Percentiles rank a stretch among this genome's conserved stretches.
Conservation (phyloP, 768 basidiomycete species). For the Galerina marginata region DNA sequence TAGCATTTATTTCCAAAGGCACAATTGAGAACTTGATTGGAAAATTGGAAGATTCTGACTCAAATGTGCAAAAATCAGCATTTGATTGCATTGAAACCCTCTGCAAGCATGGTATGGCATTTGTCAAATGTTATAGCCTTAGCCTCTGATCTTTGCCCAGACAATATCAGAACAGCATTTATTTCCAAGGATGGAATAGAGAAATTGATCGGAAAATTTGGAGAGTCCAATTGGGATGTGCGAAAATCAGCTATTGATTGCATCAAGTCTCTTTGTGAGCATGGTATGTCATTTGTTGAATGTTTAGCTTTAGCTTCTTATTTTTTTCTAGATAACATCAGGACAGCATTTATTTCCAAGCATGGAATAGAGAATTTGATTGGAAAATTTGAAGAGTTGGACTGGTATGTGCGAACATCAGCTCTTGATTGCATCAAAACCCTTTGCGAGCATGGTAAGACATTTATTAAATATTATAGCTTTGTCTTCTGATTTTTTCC, state of each 20-base stretch:
- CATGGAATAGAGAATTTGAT: no score
- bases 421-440: background rate
- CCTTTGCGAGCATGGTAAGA: background rate
- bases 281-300: background rate
- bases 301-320: no score
- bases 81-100: background rate
- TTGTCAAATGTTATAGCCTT: background rate
- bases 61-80: background rate
- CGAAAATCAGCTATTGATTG: background rate
- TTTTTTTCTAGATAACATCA: no score
- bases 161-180: background rate
- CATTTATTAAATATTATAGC: no score
- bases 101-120: background rate
- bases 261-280: background rate
- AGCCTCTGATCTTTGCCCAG: background rate
- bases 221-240: no score
- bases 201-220: background rate
- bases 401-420: background rate
- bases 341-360: background rate
- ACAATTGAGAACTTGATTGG: no score
- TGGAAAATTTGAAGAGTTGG: no score
- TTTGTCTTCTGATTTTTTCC: background rate
- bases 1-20: background rate
- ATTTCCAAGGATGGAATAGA: background rate
- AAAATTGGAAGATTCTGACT: background rate